Evolutionary conservation across 2,329 filamentous ascomycete genomes (phyloP).

Genomic region (Elsinoe batatas): DNA sequence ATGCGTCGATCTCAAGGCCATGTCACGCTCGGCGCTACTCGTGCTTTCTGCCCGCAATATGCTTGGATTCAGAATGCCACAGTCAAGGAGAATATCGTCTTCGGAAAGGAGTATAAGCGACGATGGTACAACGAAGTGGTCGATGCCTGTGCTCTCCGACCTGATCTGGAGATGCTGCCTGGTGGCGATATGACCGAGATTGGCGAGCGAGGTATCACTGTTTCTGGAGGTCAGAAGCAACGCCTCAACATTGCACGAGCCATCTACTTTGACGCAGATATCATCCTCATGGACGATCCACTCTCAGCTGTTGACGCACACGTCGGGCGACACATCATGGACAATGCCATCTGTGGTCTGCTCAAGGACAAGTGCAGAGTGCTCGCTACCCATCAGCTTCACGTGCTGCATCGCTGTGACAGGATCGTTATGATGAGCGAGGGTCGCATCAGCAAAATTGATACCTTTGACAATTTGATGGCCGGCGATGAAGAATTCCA

Average conservation of each 20-base stretch:
- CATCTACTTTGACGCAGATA: constrained; percentile 55
- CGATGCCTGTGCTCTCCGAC: constrained; percentile 70
- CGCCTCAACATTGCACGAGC: constrained; percentile 83
- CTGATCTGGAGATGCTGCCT: constrained; percentile 89
- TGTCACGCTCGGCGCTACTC: constrained; percentile 63
- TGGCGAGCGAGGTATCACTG: constrained; percentile 87
- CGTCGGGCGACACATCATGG: constrained; percentile 66
- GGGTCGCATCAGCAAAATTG: constrained; percentile 72
- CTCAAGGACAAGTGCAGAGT: constrained; percentile 83
- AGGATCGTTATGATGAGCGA: constrained; percentile 88
- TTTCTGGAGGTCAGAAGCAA: constrained; percentile 93
- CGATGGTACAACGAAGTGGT: constrained; percentile 79
- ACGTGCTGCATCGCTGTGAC: constrained; percentile 83
- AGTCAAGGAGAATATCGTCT: constrained; percentile 79
- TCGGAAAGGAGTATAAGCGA: constrained; percentile 64
- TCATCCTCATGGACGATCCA: constrained; percentile 55
- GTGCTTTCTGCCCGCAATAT: constrained; percentile 91
- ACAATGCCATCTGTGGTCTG: constrained; percentile 83
- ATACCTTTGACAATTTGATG: constrained; percentile 87
- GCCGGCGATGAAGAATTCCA: constrained; percentile 65
- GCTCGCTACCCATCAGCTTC: constrained; percentile 88
- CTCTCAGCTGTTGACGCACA: constrained; percentile 50
- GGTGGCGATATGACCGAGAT: constrained; percentile 84
- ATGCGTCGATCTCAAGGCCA: constrained; percentile 76
- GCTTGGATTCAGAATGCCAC: constrained; percentile 95